Base-by-base conservation (phyloP, 1,284 basidiomycete species). In the Malassezia obtusa region DNA sequence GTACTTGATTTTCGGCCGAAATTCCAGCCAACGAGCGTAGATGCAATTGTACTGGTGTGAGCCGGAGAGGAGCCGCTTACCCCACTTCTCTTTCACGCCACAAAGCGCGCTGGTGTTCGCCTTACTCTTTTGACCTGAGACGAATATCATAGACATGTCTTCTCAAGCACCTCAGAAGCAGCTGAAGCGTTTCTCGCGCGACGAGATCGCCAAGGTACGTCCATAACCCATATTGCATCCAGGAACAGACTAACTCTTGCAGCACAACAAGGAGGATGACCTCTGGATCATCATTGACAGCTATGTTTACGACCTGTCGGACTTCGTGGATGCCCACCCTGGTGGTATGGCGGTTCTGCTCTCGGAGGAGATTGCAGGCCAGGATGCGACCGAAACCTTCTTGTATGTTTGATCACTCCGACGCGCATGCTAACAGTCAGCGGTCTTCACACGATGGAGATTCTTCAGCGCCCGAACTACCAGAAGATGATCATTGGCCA, bases 321-420 rank as follows among this genome's bases (percentile, higher is more conserved):
- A 72, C 57, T 73, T 73, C 46, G 47, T 65, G 38, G 65, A 64
- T 39, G 62, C 66, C 32, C 71, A 73, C 61, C 71, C 71, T 30
- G 71, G 71, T 48, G 71, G 71, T 15, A 64, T 67, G 51, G 59
- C 59, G 37, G 71, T 73, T 51, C 64, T 73, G 36, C 61, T 64
- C 57, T 61, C 65, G 48, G 62, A 67, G 24, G 71, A 73, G 46
- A 58, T 72, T 19, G 71, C 71, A 21, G 69, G 68, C 26, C 64
- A 73, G 60, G 71, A 73, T 40, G 65, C 63, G 45, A 73, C 71
- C 30, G 71, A 73, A 46, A 61, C 58, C 22, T 73, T 73, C 63
- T 73, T 73, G 55, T 52, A 41, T 17, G 50, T 52, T 30, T 22
- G 21, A 10, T 28, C 26, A 22, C 33, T 35, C 17, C 24, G 8